Evolutionary conservation across 768 basidiomycete species (phyloP).

Genomic region (Rhodotorula sphaerocarpa): DNA sequence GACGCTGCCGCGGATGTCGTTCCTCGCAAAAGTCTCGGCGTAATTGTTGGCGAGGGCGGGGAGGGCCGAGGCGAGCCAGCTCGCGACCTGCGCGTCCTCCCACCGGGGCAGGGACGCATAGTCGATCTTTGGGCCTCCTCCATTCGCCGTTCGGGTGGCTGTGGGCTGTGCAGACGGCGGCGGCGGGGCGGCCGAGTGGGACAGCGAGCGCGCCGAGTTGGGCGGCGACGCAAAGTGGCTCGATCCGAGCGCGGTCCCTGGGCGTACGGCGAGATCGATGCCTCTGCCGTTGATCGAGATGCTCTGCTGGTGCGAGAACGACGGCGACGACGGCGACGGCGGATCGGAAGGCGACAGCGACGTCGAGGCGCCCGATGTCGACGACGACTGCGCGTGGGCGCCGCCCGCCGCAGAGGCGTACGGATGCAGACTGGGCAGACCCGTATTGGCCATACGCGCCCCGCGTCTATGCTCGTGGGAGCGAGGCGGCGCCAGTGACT

Average conservation of each 20-base stretch:
- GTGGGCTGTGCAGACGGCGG: too few relatives aligned
- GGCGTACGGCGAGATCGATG: conserved; percentile 10
- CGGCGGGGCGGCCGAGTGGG: too few relatives aligned
- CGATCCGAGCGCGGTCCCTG: conserved; percentile 10
- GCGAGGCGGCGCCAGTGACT: too few relatives aligned
- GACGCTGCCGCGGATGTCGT: conserved; percentile 88
- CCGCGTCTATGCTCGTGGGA: too few relatives aligned
- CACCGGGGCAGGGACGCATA: conserved; percentile 41
- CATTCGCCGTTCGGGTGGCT: background rate
- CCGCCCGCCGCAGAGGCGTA: too few relatives aligned
- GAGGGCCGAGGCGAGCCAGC: conserved; percentile 61
- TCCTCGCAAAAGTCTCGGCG: conserved; percentile 59
- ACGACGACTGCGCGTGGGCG: too few relatives aligned
- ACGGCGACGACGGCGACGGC: conserved; percentile 13
- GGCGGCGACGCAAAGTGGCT: background rate
- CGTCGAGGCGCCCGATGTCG: background rate
- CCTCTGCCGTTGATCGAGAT: conserved; percentile 17
- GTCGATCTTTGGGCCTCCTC: conserved; percentile 37
- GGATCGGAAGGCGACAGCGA: background rate
- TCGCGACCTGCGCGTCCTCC: conserved; percentile 47
- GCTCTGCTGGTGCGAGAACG: conserved; percentile 16
- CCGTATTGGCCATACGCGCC: too few relatives aligned
- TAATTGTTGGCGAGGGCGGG: conserved; percentile 35
- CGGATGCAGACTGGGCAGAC: too few relatives aligned
- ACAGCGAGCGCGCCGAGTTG: background rate